These are phyloP conservation scores for Nicotiana undulata DNA, from an alignment of 257 asterid species.

Conservation along the genomic window DNA sequence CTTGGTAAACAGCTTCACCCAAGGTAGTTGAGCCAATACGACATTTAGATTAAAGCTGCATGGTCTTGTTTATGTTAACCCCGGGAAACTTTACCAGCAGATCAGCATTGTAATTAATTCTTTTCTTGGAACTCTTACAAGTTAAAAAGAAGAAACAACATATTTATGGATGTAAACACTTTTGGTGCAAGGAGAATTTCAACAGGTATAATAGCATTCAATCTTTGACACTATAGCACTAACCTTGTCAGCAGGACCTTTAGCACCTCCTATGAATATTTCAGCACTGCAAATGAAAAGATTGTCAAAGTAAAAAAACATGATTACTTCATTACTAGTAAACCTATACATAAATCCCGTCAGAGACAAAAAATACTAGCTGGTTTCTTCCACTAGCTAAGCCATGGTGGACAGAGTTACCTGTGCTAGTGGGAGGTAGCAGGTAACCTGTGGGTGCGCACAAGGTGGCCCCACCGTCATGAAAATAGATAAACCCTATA, in stretches of 20 bases:
- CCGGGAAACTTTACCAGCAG: neutral
- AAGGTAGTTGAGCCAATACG: neutral
- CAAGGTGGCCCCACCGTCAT: neutral
- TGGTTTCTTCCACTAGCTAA: neutral
- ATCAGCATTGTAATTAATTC: neutral
- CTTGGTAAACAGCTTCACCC: neutral
- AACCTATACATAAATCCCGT: neutral
- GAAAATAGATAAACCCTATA: neutral
- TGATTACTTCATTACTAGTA: neutral
- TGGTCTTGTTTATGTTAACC: neutral
- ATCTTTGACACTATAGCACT: constrained; percentile 8
- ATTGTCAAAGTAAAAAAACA: neutral
- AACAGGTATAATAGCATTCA: neutral
- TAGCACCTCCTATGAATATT: constrained; percentile 74
- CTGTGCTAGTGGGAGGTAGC: neutral
- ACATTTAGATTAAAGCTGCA: neutral
- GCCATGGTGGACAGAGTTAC: neutral
- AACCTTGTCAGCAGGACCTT: constrained; percentile 95
- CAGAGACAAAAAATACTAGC: neutral
- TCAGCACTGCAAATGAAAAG: constrained; percentile 75
- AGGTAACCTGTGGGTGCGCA: neutral
- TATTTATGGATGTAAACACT: neutral
- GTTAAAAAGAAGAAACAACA: neutral
- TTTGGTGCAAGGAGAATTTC: neutral
- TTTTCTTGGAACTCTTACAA: neutral